Conservation (phyloP, 78 protist species). For the slime mould (Dictyostelium discoideum) region DNA sequence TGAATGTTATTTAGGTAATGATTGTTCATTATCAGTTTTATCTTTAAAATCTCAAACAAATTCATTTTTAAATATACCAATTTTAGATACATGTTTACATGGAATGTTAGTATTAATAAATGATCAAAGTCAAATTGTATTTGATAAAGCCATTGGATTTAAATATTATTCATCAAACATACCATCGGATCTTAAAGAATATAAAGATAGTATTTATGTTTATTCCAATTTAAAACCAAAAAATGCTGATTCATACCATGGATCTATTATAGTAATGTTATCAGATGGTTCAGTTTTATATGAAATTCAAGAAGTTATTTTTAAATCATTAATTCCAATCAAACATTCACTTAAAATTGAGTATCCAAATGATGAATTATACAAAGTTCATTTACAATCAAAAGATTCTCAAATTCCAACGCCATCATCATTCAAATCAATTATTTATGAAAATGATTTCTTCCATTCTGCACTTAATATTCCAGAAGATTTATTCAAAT, state of each 20-base stretch:
- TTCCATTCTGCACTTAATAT: neutral
- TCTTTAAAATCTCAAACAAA: neutral
- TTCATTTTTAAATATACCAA: slow-evolving; percentile 26
- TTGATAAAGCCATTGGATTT: slow-evolving; percentile 17
- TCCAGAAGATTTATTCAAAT: neutral
- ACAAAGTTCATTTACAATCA: slow-evolving; percentile 4
- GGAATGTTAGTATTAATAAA: slow-evolving; percentile 20
- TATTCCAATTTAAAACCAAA: neutral
- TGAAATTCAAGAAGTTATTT: neutral
- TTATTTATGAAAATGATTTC: neutral
- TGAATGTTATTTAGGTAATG: neutral
- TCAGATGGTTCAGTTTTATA: slow-evolving; percentile 34
- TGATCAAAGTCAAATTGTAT: slow-evolving; percentile 15
- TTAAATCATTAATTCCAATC: neutral
- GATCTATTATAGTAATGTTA: neutral
- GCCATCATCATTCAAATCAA: neutral
- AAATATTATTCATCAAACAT: neutral
- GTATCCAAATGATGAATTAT: slow-evolving; percentile 20
- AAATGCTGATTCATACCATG: neutral
- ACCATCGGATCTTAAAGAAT: neutral
- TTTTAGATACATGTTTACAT: slow-evolving; percentile 33
- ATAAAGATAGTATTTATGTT: neutral
- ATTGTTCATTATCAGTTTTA: slow-evolving; percentile 3
- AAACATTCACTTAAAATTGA: neutral
- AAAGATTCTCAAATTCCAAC: slow-evolving; percentile 27